Percentiles rank a stretch among this genome's conserved stretches.
These are phyloP conservation scores for Aspergillus jensenii DNA, from an alignment of 2,329 filamentous ascomycete species.

Conservation along the genomic window DNA sequence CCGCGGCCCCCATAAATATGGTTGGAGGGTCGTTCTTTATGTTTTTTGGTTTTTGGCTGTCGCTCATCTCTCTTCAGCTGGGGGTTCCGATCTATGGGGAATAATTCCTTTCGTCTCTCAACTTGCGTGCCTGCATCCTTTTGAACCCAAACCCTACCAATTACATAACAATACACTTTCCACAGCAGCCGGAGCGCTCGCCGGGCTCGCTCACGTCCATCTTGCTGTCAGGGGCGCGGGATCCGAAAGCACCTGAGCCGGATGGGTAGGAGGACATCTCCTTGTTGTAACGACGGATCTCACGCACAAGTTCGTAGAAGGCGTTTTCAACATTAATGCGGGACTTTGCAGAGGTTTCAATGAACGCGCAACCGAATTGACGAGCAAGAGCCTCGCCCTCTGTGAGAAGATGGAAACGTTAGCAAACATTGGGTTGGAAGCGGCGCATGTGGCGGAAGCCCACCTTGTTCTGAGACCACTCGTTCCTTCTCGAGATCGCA, in stretches of 20 bases:
- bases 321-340: constrained; percentile 98
- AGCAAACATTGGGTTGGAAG: neutral
- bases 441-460: constrained; percentile 24
- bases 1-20: constrained; percentile 22
- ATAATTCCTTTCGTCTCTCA: constrained; percentile 23
- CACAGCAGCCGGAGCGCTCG: constrained; percentile 69
- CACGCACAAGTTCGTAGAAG: constrained; percentile 97
- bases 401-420: constrained; percentile 40
- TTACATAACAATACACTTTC: constrained; percentile 80
- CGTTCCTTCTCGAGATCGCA: constrained; percentile 94
- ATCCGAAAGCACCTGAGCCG: constrained; percentile 61
- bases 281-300: constrained; percentile 97
- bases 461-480: constrained; percentile 89
- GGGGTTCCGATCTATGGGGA: constrained; percentile 14
- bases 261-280: constrained; percentile 89
- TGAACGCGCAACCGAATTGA: constrained; percentile 95
- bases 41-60: constrained; percentile 10
- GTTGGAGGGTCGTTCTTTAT: constrained; percentile 9
- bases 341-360: constrained; percentile 98
- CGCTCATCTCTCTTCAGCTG: constrained; percentile 12
- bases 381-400: constrained; percentile 86
- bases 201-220: constrained; percentile 69
- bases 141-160: constrained; percentile 19
- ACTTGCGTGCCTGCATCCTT: constrained; percentile 21
- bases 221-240: constrained; percentile 62